These are phyloP conservation scores for Sporothrix luriei DNA, from an alignment of 2,329 filamentous ascomycete genomes.

Conservation along the genomic window DNA sequence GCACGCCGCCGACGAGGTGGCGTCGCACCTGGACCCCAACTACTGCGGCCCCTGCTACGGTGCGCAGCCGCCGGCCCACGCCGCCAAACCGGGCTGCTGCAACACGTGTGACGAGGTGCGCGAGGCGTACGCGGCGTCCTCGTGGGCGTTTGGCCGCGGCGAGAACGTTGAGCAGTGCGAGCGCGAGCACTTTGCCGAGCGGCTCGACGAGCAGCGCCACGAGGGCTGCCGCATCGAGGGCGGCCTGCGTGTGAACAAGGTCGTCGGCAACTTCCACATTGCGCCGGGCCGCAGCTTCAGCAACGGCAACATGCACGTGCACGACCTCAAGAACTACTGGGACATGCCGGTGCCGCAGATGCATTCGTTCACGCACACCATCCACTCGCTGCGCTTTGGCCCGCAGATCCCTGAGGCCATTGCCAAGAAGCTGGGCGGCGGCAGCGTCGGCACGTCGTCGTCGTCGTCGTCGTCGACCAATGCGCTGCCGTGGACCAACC, in stretches of 20 bases:
- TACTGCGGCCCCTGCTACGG: constrained; percentile 97
- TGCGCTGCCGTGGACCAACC: constrained; percentile 73
- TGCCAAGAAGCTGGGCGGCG: constrained; percentile 54
- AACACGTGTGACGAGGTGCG: constrained; percentile 96
- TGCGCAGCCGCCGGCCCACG: constrained; percentile 70
- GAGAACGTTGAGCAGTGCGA: constrained; percentile 93
- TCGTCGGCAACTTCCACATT: constrained; percentile 97
- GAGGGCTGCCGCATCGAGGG: constrained; percentile 97
- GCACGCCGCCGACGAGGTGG: constrained; percentile 68
- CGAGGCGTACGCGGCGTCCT: constrained; percentile 85
- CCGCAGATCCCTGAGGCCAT: constrained; percentile 81
- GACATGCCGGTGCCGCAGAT: constrained; percentile 66
- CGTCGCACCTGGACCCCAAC: constrained; percentile 78
- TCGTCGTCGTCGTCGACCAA: constrained; percentile 38
- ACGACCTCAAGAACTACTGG: constrained; percentile 96
- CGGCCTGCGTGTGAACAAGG: constrained; percentile 92
- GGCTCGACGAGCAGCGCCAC: constrained; percentile 79
- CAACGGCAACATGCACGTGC: constrained; percentile 94
- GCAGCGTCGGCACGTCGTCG: constrained; percentile 40
- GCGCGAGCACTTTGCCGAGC: constrained; percentile 90
- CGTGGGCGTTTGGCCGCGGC: constrained; percentile 92
- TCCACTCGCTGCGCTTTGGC: constrained; percentile 90
- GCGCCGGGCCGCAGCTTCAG: constrained; percentile 95
- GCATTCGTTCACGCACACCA: constrained; percentile 86
- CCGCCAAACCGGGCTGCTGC: constrained; percentile 84